A percentile compares a stretch with the other conserved stretches of the same genome.
Evolutionary conservation across 768 basidiomycete genomes (phyloP).

Genomic region (Xanthoconium purpureum): DNA sequence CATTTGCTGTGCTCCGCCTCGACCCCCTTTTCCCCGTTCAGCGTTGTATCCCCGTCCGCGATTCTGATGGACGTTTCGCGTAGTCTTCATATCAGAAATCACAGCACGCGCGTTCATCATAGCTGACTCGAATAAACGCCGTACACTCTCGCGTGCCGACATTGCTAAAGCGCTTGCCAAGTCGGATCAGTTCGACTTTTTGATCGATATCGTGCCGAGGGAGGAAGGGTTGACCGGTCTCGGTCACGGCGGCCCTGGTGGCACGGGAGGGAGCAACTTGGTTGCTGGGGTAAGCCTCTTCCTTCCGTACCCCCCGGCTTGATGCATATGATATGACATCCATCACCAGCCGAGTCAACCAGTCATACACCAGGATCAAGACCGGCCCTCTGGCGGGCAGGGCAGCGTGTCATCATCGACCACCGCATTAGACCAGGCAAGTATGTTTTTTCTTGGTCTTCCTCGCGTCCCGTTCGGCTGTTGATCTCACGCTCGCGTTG

Average conservation of each 20-base stretch:
- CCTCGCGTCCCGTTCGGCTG: background rate
- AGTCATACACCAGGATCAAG: slow-evolving; percentile 23
- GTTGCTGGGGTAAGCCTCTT: slow-evolving; percentile 25
- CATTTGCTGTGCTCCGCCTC: background rate
- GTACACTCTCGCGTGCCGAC: slow-evolving; percentile 91
- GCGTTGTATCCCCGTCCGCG: background rate
- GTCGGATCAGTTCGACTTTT: slow-evolving; percentile 95
- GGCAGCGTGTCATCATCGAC: slow-evolving; percentile 17
- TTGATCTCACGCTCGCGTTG: background rate
- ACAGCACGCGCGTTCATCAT: slow-evolving; percentile 94
- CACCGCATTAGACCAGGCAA: slow-evolving; percentile 27
- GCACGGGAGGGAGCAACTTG: slow-evolving; percentile 14
- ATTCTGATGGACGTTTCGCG: background rate
- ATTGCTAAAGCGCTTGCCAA: slow-evolving; percentile 90
- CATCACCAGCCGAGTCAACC: slow-evolving; percentile 24
- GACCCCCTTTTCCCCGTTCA: too few species aligned
- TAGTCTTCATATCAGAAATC: slow-evolving; percentile 97
- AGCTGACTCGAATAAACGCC: slow-evolving; percentile 92
- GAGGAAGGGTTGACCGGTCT: slow-evolving; percentile 51
- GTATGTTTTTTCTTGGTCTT: background rate
- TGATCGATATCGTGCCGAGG: slow-evolving; percentile 93
- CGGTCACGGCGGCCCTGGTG: slow-evolving; percentile 4
- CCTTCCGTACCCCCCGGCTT: background rate
- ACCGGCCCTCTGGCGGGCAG: slow-evolving; percentile 21
- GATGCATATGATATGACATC: background rate